phyloP scores from a whole-genome alignment of 495 filamentous ascomycete genomes.

The Hyaloscypha hepaticicola region DNA sequence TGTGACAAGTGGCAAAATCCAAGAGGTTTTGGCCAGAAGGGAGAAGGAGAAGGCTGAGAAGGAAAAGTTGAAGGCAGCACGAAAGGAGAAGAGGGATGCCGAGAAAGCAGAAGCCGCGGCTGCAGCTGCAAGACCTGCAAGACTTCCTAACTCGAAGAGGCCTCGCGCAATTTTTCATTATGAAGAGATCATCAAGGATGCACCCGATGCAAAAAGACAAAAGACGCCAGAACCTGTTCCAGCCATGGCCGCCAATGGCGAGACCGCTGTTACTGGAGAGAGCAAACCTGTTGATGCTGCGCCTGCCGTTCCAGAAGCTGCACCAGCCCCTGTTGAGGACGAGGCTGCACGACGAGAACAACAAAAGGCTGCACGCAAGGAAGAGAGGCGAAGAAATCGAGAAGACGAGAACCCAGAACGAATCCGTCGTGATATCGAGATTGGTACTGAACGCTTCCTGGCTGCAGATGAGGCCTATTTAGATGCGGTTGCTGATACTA shows the following conservation, averaged over 20 bases:
- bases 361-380: constrained; percentile 24
- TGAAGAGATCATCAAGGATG: constrained; percentile 58
- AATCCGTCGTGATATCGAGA: constrained; percentile 72
- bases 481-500: constrained; percentile 73
- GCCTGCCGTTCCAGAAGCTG: constrained; percentile 10
- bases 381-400: constrained; percentile 44
- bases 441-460: constrained; percentile 85
- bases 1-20: constrained; percentile 85
- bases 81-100: constrained; percentile 43
- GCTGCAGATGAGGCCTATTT: constrained; percentile 72
- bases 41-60: constrained; percentile 95
- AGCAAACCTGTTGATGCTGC: constrained; percentile 12
- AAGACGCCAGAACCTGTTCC: constrained; percentile 38
- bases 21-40: constrained; percentile 85
- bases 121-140: constrained; percentile 51
- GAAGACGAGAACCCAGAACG: constrained; percentile 39
- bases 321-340: constrained; percentile 27
- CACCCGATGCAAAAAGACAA: constrained; percentile 40
- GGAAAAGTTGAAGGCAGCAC: constrained; percentile 53
- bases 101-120: constrained; percentile 59
- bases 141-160: constrained; percentile 80
- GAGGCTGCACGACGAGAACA: constrained; percentile 24
- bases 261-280: constrained; percentile 11
- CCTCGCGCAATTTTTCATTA: constrained; percentile 76
- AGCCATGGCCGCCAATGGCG: constrained; percentile 15